Base-by-base conservation (phyloP, 331 rosid species). In the Erythrophleum ivorense region DNA sequence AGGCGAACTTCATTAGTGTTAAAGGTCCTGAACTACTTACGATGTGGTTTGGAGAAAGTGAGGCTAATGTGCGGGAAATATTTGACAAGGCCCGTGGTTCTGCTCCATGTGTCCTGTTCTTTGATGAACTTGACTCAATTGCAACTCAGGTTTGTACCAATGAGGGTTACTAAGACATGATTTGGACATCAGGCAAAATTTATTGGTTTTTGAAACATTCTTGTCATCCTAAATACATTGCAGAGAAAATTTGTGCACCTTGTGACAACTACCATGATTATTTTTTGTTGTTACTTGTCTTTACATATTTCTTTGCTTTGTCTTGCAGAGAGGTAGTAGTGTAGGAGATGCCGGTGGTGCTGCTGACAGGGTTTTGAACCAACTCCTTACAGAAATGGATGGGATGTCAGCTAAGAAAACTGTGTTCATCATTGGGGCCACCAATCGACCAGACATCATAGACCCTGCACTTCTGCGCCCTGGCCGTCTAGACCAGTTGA, bases 11-110 rank as follows among this genome's bases (percentile, higher is more conserved):
- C 84, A 92, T 92, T 83, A 92, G 97, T 81, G 82, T 91, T 78
- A 90, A 91, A 84, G 97, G 94, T 63, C 97, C 97, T 21, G 97
- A 92, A 78, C 83, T 92, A 84, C 97, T 92, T 50, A 92, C 97
- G 3, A 92, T 92, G 97, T 92, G 97, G 97, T 92, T 92, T 72
- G 97, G 97, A 79, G 97, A 92, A 86, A 92, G 97, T 85, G 94
- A 92, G 86, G 97, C 97, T 69, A 92, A 92, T 86, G 97, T 92
- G 33, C 70, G 94, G 12, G 97, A 92, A 86, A 92, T 92, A 29
- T 90, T 92, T 43, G 97, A 92, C 89, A 92, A 92, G 88, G 97
- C 97, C 15, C 92, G 97, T 0, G 87, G 86, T 53, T 92, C 97
- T 74, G 97, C 97, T 38, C 97, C 97, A 13, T 92, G 97, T 86